Evolutionary conservation across 1,284 basidiomycete genomes (phyloP).

Genomic region (Ustilago xerochloae): DNA sequence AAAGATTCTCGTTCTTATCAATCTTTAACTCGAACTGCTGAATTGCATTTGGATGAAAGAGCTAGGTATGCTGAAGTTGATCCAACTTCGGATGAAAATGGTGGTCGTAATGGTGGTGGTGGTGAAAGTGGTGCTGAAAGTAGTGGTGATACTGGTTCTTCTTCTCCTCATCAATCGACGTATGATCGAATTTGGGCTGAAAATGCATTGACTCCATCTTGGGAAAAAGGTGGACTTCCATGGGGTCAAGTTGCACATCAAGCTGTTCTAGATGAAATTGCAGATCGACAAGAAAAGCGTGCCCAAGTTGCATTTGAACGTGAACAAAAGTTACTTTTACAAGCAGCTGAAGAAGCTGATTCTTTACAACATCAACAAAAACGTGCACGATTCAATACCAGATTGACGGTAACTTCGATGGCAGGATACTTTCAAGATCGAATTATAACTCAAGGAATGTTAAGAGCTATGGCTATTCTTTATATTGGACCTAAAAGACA

Average conservation of each 20-base stretch:
- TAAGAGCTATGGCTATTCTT: constrained; percentile 97
- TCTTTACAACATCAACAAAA: constrained; percentile 35
- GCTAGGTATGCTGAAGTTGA: constrained; percentile 60
- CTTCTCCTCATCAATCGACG: constrained; percentile 19
- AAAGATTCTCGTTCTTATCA: constrained; percentile 45
- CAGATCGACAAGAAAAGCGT: constrained; percentile 32
- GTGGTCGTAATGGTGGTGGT: no score
- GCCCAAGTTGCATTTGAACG: constrained; percentile 36
- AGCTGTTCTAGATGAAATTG: constrained; percentile 27
- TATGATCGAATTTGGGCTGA: constrained; percentile 37
- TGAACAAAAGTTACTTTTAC: constrained; percentile 41
- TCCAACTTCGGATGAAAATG: constrained; percentile 42
- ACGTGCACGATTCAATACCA: constrained; percentile 75
- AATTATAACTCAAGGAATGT: constrained; percentile 69
- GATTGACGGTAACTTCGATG: constrained; percentile 94
- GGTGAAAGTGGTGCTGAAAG: no score
- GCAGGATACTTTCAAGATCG: constrained; percentile 73
- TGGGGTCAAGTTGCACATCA: constrained; percentile 44
- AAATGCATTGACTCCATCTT: constrained; percentile 28
- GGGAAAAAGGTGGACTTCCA: constrained; percentile 38
- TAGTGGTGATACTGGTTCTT: constrained; percentile 2
- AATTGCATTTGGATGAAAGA: constrained; percentile 60
- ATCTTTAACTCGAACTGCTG: constrained; percentile 55
- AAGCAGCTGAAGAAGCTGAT: constrained; percentile 47
- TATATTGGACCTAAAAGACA: constrained; percentile 92